Evolutionary conservation across 352 stramenopile species (phyloP), one percentile per base, ranked within the genome.

Genomic region (Globisporangium perplexum): DNA sequence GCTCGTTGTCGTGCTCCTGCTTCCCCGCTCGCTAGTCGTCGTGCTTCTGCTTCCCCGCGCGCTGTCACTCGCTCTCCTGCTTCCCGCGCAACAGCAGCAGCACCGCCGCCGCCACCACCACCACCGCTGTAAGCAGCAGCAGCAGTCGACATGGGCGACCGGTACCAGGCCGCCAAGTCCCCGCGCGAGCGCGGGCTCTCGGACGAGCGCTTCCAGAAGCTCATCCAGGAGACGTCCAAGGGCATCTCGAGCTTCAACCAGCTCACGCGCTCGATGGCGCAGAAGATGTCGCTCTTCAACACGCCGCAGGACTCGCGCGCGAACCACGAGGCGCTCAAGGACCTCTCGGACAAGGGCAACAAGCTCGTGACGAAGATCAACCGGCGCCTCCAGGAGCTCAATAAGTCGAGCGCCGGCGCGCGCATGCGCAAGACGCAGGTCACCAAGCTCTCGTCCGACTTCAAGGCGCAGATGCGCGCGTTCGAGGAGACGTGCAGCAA

Each of bases 231-330:
- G 69, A 92, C 79, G 20, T 89, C 77, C 54, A 92, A 92, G 58
- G 83, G 77, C 68, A 94, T 94, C 67, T 86, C 79, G 55, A 86
- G 67, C 62, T 91, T 94, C 61, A 91, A 90, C 64, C 80, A 90
- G 64, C 68, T 91, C 59, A 91, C 83, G 56, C 81, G 82, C 39
- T 82, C 71, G 54, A 92, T 94, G 56, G 81, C 83, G 53, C 77
- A 91, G 46, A 94, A 94, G 57, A 88, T 91, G 75, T 90, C 81
- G 59, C 70, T 94, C 15, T 92, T 92, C 60, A 75, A 77, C 43
- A 92, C 83, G 48, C 79, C 79, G 50, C 79, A 92, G 65, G 83
- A 94, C 68, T 88, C 81, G 58, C 77, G 83, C 47, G 69, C 77
- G 44, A 94, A 94, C 62, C 83, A 94, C 66, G 44, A 78, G 55